Evolutionary conservation across 2,329 filamentous ascomycete genomes (phyloP), one percentile per base, ranked within the genome.

Genomic region (Plenodomus tracheiphilus): DNA sequence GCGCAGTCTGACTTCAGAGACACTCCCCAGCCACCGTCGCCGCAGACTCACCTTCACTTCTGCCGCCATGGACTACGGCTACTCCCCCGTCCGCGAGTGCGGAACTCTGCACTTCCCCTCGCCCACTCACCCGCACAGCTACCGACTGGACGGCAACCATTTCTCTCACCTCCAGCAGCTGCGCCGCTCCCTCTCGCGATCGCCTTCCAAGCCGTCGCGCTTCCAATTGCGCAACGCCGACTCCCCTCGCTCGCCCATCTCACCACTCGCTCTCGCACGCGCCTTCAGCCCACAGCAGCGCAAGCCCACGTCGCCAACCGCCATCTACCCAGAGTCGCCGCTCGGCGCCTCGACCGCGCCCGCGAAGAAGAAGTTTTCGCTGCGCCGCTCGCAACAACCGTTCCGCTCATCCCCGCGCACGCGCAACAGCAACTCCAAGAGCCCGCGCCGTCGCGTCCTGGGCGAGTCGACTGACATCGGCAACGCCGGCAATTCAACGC

Each of bases 71-170:
- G 77, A 78, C 66, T 75, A 78, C 59, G 74, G 75, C 53, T 79
- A 76, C 62, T 79, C 77, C 44, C 77, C 77, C 44, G 75, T 75
- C 59, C 76, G 77, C 60, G 76, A 78, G 50, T 88, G 89, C 69
- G 89, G 89, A 66, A 93, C 89, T 50, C 80, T 96, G 64, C 91
- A 94, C 66, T 80, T 96, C 63, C 86, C 91, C 57, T 96, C 92
- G 54, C 92, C 93, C 49, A 93, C 89, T 11, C 68, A 71, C 53
- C 59, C 66, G 40, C 86, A 89, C 65, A 84, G 85, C 53, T 89
- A 90, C 71, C 87, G 89, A 74, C 87, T 93, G 64, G 89, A 96
- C 76, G 85, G 90, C 57, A 56, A 62, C 49, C 63, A 69, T 51
- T 87, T 88, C 53, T 85, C 89, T 42, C 87, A 89, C 50, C 88